Evolutionary conservation across 768 basidiomycete species (phyloP).

Genomic region (Gloeopeniophorella convolvens): DNA sequence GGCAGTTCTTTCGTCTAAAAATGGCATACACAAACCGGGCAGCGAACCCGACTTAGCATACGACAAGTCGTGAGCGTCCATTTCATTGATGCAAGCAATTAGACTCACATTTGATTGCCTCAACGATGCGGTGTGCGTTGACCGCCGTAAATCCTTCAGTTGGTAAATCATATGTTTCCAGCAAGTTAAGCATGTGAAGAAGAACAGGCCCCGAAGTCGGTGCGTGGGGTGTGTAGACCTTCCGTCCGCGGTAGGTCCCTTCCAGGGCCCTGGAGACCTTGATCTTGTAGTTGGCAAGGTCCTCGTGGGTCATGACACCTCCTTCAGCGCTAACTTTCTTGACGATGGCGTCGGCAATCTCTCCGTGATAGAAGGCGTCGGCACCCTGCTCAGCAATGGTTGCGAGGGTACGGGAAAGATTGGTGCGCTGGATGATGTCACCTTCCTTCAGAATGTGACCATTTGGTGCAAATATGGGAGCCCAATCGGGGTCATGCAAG

Average conservation of each 20-base stretch:
- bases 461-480: slow-evolving; percentile 71
- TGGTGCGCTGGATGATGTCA: slow-evolving; percentile 62
- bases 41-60: slow-evolving; percentile 51
- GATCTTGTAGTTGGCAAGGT: slow-evolving; percentile 65
- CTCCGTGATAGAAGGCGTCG: slow-evolving; percentile 82
- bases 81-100: slow-evolving; percentile 8
- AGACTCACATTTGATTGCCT: slow-evolving; percentile 72
- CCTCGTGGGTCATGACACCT: slow-evolving; percentile 72
- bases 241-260: slow-evolving; percentile 71
- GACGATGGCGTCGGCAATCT: slow-evolving; percentile 75
- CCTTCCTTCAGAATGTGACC: slow-evolving; percentile 70
- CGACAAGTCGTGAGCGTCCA: not conserved
- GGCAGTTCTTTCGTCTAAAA: not conserved
- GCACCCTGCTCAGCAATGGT: slow-evolving; percentile 71
- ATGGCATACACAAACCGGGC: slow-evolving; percentile 39
- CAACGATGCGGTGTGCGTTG: slow-evolving; percentile 74
- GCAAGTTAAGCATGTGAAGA: slow-evolving; percentile 83
- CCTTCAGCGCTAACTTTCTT: slow-evolving; percentile 64
- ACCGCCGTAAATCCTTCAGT: slow-evolving; percentile 48
- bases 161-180: slow-evolving; percentile 64
- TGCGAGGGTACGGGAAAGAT: slow-evolving; percentile 71
- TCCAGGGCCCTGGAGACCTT: slow-evolving; percentile 66
- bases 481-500: slow-evolving; percentile 68
- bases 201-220: slow-evolving; percentile 88
- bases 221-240: slow-evolving; percentile 77